Conservation (phyloP, 2,329 filamentous ascomycete species). For the Diaporthe sp. region DNA sequence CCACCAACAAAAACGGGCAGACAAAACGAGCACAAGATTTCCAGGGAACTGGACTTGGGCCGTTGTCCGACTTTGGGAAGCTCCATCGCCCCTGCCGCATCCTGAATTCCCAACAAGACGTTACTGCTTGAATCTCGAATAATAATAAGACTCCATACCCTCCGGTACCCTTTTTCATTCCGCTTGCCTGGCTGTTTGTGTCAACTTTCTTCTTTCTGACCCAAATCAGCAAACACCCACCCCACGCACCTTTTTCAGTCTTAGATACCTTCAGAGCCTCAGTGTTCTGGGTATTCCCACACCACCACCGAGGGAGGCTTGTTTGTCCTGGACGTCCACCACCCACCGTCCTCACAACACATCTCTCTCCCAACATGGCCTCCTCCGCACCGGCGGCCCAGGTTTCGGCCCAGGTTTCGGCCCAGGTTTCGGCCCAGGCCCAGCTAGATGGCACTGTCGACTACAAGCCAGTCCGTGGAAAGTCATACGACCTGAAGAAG, state of each 20-base stretch:
- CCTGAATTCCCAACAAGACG: conserved; percentile 25
- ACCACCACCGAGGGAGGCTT: conserved; percentile 11
- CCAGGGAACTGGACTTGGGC: conserved; percentile 19
- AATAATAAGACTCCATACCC: conserved; percentile 13
- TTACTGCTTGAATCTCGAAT: conserved; percentile 9
- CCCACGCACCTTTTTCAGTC: neutral
- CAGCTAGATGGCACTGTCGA: conserved; percentile 64
- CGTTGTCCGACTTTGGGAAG: conserved; percentile 23
- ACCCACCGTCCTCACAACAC: conserved; percentile 7
- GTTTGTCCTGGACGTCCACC: conserved; percentile 20
- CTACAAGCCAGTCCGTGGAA: conserved; percentile 61
- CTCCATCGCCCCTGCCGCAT: conserved; percentile 27
- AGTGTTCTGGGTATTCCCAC: neutral
- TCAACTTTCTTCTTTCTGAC: neutral
- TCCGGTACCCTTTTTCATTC: neutral
- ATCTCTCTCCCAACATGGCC: conserved; percentile 43
- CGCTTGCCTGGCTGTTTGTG: neutral
- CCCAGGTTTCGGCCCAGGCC: conserved; percentile 44
- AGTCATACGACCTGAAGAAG: conserved; percentile 68
- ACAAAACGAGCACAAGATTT: conserved; percentile 15
- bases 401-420: too few species aligned
- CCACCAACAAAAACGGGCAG: conserved; percentile 26
- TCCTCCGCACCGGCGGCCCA: conserved; percentile 51
- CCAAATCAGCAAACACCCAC: neutral
- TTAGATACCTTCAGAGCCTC: neutral